Evolutionary conservation across 192 early-diverging fungal species (phyloP), one percentile per base, ranked within the genome.

Genomic region (Umbelopsis sp.): DNA sequence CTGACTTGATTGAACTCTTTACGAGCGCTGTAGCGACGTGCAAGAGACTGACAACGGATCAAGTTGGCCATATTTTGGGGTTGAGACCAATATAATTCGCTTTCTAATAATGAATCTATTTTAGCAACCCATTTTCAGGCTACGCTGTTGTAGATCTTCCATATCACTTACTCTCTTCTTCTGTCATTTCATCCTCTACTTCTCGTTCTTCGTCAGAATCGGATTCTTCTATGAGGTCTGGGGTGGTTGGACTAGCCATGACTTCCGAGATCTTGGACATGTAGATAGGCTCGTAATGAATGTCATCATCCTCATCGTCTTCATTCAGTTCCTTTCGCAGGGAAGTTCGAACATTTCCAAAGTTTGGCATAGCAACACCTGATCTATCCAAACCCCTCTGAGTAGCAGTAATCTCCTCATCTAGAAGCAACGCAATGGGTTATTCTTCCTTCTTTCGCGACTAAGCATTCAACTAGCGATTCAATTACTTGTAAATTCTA

Each of bases 351-450:
- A 99, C 88, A 71, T 89, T 91, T 41, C 91, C 86, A 78, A 99
- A 99, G 52, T 92, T 89, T 27, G 96, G 97, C 88, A 99, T 93
- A 7, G 85, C 71, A 2, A 91, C 85, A 15, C 94, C 95, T 15
- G 91, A 80, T 21, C 87, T 84, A 67, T 96, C 93, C 15, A 99
- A 84, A 48, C 91, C 91, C 37, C 91, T 87, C 73, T 95, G 91
- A 0, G 94, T 97, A 35, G 86, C 86, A 55, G 85, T 78, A 35
- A 95, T 80, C 69, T 90, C 79, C 48, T 92, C 88, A 65, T 92
- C 92, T 70, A 82, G 72, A 61, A 67, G 11, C 18, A 71, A 65
- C 0, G 5, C 1, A 41, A 41, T 9, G 5, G 5, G 37, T 6
- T 41, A 41, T 41, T 9, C 5, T 41, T 10, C 10, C 10, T 41